These are phyloP conservation scores for Balansia obtecta DNA, from an alignment of 2,329 filamentous ascomycete species.

Conservation along the genomic window DNA sequence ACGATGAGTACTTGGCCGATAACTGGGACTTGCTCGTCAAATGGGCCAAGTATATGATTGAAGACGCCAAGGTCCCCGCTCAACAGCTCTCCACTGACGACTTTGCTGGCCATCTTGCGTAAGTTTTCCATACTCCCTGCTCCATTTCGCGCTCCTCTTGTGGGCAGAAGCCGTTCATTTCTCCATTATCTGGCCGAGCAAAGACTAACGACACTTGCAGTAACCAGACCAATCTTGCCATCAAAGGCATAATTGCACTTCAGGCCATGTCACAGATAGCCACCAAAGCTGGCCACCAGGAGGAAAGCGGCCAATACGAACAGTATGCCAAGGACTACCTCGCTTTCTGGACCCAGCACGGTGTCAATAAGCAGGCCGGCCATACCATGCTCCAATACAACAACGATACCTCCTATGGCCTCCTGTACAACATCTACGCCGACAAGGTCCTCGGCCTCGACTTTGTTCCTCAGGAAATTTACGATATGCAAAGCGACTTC, in stretches of 20 bases:
- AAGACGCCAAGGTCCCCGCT: constrained; percentile 59
- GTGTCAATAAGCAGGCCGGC: constrained; percentile 53
- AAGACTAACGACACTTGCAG: constrained; percentile 6
- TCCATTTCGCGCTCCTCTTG: not conserved
- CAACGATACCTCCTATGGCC: constrained; percentile 38
- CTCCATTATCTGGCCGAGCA: not conserved
- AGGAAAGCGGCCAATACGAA: constrained; percentile 46
- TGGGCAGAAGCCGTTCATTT: too few relatives aligned
- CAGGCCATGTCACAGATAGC: constrained; percentile 67
- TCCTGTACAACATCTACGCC: constrained; percentile 71
- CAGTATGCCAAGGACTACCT: constrained; percentile 57
- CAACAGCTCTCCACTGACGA: constrained; percentile 76
- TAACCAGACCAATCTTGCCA: constrained; percentile 69
- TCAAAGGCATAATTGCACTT: constrained; percentile 76
- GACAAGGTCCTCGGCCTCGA: constrained; percentile 68
- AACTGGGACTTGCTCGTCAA: constrained; percentile 64
- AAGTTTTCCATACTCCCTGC: constrained; percentile 1
- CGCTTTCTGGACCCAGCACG: constrained; percentile 57
- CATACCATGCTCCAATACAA: constrained; percentile 74
- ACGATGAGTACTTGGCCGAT: constrained; percentile 43
- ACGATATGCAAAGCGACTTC: constrained; percentile 65
- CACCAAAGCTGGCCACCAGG: constrained; percentile 42
- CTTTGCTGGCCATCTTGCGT: constrained; percentile 55
- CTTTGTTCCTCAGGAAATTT: constrained; percentile 61
- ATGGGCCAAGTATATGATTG: constrained; percentile 70